Evolutionary conservation across 1,139 yeast species (phyloP), one percentile per base, ranked within the genome.

Genomic region (Blastobotrys aristatus): DNA sequence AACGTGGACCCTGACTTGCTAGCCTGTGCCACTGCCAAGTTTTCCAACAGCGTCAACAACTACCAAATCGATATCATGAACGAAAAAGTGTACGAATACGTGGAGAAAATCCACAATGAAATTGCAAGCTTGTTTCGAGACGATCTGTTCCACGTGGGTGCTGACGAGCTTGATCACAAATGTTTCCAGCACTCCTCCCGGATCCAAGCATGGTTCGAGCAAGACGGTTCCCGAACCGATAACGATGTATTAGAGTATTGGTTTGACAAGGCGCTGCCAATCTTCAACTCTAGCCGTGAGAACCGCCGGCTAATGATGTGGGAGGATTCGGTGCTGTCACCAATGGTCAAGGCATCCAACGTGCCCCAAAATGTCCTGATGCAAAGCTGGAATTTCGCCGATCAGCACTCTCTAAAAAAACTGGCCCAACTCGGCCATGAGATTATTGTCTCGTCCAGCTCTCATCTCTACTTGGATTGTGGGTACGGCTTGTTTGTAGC

Each of bases 401-500:
- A 14, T 3, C 16, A 14, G 16, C 53, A 54, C 37, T 40, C 36
- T 2, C 60, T 73, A 33, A 64, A 67, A 50, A 51, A 57, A 11
- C 57, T 74, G 39, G 66, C 73, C 8, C 43, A 59, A 2, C 45
- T 56, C 52, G 79, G 79, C 0, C 71, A 72, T 52, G 74, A 73
- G 50, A 73, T 74, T 3, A 64, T 75, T 50, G 74, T 72, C 3
- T 72, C 77, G 0, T 60, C 70, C 11, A 53, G 64, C 10, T 63
- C 62, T 33, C 68, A 66, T 53, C 63, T 71, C 47, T 75, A 75
- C 51, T 64, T 75, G 40, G 79, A 75, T 56, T 73, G 78, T 57
- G 79, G 79, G 2, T 64, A 61, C 48, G 77, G 78, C 18, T 72
- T 71, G 1, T 73, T 65, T 63, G 60, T 70, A 2, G 61, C 74